Evolutionary conservation across 2,329 filamentous ascomycete genomes (phyloP).

Genomic region (Periconia digitata): DNA sequence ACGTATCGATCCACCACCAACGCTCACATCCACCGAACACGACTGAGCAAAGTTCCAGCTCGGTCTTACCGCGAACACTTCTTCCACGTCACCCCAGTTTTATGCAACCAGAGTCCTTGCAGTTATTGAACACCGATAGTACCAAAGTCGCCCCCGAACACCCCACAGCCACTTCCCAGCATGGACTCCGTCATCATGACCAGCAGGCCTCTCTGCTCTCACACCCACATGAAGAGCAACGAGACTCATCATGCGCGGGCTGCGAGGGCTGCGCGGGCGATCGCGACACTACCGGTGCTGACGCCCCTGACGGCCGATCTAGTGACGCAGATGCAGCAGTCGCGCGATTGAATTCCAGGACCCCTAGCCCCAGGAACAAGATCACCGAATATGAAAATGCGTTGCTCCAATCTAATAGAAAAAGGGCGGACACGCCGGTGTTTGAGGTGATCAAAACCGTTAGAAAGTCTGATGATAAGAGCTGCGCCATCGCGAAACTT

Average conservation of each 20-base stretch:
- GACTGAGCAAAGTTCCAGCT: constrained; percentile 51
- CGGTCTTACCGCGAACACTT: constrained; percentile 51
- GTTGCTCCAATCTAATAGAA: constrained; percentile 41
- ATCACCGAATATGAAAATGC: constrained; percentile 60
- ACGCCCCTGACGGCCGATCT: constrained; percentile 21
- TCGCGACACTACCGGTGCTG: not conserved
- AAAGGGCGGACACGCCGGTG: constrained; percentile 45
- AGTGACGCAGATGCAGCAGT: constrained; percentile 14
- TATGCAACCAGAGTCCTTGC: constrained; percentile 65
- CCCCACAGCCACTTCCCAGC: constrained; percentile 51
- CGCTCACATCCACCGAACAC: constrained; percentile 2
- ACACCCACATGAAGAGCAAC: constrained; percentile 33
- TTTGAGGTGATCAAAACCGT: constrained; percentile 57
- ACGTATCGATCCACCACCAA: not conserved
- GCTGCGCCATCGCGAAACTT: constrained; percentile 59
- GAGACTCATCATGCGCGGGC: constrained; percentile 20
- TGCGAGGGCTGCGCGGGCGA: constrained; percentile 20
- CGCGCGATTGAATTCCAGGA: constrained; percentile 34
- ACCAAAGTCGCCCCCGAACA: constrained; percentile 42
- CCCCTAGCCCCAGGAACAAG: constrained; percentile 51
- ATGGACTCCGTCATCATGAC: constrained; percentile 58
- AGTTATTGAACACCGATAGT: constrained; percentile 51
- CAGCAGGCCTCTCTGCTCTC: constrained; percentile 47
- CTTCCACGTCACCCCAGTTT: constrained; percentile 50
- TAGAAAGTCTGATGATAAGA: constrained; percentile 47